Conservation (phyloP, 139 green algal species). For the Pleodorina starrii region DNA sequence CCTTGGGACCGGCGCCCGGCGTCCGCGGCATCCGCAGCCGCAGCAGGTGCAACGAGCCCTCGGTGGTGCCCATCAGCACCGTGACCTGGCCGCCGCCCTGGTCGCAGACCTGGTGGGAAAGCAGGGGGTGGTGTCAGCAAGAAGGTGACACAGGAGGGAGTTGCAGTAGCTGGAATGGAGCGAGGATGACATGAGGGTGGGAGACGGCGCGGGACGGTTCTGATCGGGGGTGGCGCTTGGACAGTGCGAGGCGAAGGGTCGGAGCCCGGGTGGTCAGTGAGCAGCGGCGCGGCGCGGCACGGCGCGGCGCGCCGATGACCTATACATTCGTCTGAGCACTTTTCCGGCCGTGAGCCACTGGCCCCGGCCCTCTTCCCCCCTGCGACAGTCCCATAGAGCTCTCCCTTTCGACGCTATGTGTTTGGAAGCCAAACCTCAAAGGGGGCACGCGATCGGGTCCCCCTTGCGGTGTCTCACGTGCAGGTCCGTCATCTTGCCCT, state of each 20-base stretch:
- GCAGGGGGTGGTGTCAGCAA: not conserved
- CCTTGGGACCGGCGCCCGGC: slow-evolving; percentile 20
- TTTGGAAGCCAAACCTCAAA: too few relatives aligned
- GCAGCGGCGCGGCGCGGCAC: too few relatives aligned
- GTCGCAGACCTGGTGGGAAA: slow-evolving; percentile 31
- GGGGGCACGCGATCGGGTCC: too few relatives aligned
- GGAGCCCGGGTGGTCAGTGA: not conserved
- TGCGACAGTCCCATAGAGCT: not conserved
- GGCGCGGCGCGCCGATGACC: too few relatives aligned
- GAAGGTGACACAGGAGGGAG: not conserved
- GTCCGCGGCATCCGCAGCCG: slow-evolving; percentile 46
- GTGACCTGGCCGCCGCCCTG: slow-evolving; percentile 16
- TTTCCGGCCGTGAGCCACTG: too few relatives aligned
- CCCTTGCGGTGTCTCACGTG: not conserved
- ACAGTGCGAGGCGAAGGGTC: not conserved
- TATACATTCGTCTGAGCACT: not conserved
- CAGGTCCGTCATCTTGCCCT: slow-evolving; percentile 44
- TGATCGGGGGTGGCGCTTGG: not conserved
- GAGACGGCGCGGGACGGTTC: not conserved
- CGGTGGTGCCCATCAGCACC: slow-evolving; percentile 44
- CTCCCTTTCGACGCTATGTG: not conserved
- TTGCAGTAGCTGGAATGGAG: not conserved
- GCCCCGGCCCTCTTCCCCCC: not conserved
- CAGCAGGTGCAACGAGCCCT: slow-evolving; percentile 43
- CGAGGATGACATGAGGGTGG: not conserved